Evolutionary conservation across 345 rosid genomes (phyloP).

Genomic region (Aquilaria sinensis): DNA sequence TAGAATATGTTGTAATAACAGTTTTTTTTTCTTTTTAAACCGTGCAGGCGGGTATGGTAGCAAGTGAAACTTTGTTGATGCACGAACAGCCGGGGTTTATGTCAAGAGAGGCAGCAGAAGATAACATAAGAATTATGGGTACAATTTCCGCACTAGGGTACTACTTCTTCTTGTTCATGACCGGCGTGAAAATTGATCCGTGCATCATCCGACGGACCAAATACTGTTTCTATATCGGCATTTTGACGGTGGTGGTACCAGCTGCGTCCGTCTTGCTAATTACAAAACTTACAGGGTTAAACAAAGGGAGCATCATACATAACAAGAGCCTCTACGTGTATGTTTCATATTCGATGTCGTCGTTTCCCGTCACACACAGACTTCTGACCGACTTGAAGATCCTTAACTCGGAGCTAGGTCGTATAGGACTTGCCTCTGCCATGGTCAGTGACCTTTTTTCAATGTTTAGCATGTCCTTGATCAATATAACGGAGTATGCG

Average conservation of each 20-base stretch:
- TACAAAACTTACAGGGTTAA: accelerated
- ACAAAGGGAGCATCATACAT: too few relatives aligned
- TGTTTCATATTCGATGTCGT: not conserved
- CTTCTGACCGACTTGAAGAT: conserved; percentile 16
- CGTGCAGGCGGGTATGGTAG: not conserved
- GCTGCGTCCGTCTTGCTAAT: not conserved
- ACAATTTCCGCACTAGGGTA: conserved; percentile 12
- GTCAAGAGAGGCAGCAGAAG: not conserved
- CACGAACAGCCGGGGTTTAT: too few relatives aligned
- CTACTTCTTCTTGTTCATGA: conserved; percentile 16
- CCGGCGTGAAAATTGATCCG: conserved; percentile 22
- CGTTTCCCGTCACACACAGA: conserved; percentile 16
- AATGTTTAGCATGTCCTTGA: not conserved
- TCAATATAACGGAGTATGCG: not conserved
- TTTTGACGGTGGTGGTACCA: conserved; percentile 4
- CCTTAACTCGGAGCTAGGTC: conserved; percentile 21
- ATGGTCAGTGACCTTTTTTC: conserved; percentile 5
- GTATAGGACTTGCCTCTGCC: conserved; percentile 14
- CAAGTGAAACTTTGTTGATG: not conserved
- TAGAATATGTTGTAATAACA: too few relatives aligned
- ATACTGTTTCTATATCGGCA: conserved; percentile 11
- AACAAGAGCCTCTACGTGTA: not conserved
- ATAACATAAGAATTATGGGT: conserved; percentile 4
- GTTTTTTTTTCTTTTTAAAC: not conserved
- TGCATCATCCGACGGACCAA: conserved; percentile 8